phyloP scores from a whole-genome alignment of 495 filamentous ascomycete genomes.

The Podospora pseudocomata region DNA sequence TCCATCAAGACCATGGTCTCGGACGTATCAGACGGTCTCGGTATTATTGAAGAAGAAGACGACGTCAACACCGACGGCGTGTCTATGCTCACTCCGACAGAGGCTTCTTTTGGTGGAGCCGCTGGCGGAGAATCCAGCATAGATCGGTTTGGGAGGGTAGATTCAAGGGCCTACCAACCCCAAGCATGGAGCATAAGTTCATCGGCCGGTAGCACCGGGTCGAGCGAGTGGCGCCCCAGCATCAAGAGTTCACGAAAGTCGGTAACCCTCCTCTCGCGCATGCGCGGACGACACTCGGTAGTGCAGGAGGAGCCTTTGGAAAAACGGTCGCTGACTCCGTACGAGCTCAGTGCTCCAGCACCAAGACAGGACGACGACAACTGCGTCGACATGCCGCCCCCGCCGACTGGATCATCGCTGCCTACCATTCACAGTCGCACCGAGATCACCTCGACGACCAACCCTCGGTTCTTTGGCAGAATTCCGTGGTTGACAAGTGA shows the following conservation, averaged over 20 bases:
- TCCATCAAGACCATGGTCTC: slow-evolving; percentile 9
- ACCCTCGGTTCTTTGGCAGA: slow-evolving; percentile 14
- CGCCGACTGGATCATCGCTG: background rate
- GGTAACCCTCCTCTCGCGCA: slow-evolving; percentile 17
- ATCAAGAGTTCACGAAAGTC: slow-evolving; percentile 7
- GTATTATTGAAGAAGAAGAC: slow-evolving; percentile 21
- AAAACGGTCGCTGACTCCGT: slow-evolving; percentile 23
- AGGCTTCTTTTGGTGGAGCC: slow-evolving; percentile 7
- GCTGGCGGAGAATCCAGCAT: slow-evolving; percentile 1
- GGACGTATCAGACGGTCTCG: slow-evolving; percentile 12
- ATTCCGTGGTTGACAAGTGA: slow-evolving; percentile 16
- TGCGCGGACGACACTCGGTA: slow-evolving; percentile 10
- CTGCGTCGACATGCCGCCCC: slow-evolving; percentile 1
- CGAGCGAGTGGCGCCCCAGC: slow-evolving; percentile 16
- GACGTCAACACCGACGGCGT: slow-evolving; percentile 17
- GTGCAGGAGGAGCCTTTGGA: slow-evolving; percentile 20
- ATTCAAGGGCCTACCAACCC: background rate
- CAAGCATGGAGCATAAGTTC: slow-evolving; percentile 18
- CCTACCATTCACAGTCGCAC: background rate
- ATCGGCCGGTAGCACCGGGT: slow-evolving; percentile 13
- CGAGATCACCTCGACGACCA: background rate
- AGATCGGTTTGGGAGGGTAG: slow-evolving; percentile 4
- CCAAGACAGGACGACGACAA: background rate
- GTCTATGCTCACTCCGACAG: slow-evolving; percentile 18
- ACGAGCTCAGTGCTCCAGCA: slow-evolving; percentile 11